phyloP scores from a whole-genome alignment of 2,329 filamentous ascomycete genomes.

The Colletotrichum sansevieriae region DNA sequence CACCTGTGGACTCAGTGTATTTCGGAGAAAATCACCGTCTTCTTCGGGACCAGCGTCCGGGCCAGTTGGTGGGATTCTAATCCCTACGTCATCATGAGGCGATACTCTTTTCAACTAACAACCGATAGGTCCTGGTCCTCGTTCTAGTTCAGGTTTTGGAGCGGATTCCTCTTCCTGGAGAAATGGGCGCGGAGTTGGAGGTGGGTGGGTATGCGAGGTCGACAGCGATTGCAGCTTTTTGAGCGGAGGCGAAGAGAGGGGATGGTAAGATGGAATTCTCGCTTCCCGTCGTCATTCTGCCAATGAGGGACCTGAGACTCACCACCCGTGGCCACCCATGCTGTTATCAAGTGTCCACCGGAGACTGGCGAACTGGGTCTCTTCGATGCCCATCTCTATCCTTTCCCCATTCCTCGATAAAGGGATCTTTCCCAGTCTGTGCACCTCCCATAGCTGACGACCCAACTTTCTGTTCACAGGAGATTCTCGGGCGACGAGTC shows the following conservation, averaged over 20 bases:
- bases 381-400: slow-evolving; percentile 17
- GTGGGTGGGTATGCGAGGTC: slow-evolving; percentile 82
- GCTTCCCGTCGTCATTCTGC: slow-evolving; percentile 22
- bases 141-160: neutral
- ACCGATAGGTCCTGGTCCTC: slow-evolving; percentile 38
- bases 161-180: slow-evolving; percentile 62
- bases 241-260: slow-evolving; percentile 83
- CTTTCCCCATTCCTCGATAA: slow-evolving; percentile 15
- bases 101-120: slow-evolving; percentile 16
- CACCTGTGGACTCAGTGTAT: slow-evolving; percentile 84
- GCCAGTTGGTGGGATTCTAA: slow-evolving; percentile 31
- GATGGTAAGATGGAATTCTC: slow-evolving; percentile 73
- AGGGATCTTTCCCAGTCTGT: slow-evolving; percentile 17
- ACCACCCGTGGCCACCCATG: slow-evolving; percentile 12
- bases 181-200: slow-evolving; percentile 72
- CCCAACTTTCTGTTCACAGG: slow-evolving; percentile 24
- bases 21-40: slow-evolving; percentile 49
- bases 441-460: slow-evolving; percentile 32
- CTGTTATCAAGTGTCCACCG: slow-evolving; percentile 12
- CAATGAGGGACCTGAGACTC: slow-evolving; percentile 25
- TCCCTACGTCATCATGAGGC: slow-evolving; percentile 36
- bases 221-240: slow-evolving; percentile 92
- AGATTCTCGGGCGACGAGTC: slow-evolving; percentile 43
- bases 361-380: slow-evolving; percentile 1
- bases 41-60: slow-evolving; percentile 19